Conservation (phyloP, 169 alveolate species). For the Plasmodium gallinaceum region DNA sequence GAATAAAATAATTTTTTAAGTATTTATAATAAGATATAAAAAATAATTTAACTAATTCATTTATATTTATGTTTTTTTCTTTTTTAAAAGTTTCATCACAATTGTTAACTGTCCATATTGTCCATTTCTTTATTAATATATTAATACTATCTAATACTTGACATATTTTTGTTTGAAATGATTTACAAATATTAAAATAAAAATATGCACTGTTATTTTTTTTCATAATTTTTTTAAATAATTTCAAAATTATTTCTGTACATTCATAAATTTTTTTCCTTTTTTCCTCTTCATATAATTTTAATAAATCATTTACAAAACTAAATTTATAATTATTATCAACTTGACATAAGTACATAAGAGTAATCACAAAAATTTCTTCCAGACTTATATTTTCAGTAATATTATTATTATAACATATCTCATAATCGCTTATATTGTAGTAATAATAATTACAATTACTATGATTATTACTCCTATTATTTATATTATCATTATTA, state of each 20-base stretch:
- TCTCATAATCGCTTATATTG: neutral
- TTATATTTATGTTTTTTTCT: conserved; percentile 46
- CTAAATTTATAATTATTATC: conserved; percentile 23
- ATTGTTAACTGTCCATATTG: conserved; percentile 39
- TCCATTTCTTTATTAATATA: conserved; percentile 46
- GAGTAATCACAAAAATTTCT: conserved; percentile 25
- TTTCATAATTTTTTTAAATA: conserved; percentile 49
- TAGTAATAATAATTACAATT: neutral
- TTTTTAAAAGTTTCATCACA: conserved; percentile 29
- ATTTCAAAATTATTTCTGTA: conserved; percentile 35
- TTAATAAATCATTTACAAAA: conserved; percentile 24
- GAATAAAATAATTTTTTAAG: conserved; percentile 50
- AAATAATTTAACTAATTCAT: conserved; percentile 47
- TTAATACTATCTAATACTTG: conserved; percentile 38
- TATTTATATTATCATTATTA: neutral
- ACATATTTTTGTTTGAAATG: conserved; percentile 25
- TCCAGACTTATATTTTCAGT: conserved; percentile 27
- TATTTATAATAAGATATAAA: conserved; percentile 64
- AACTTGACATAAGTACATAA: conserved; percentile 21
- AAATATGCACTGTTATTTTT: conserved; percentile 10
- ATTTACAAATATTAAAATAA: conserved; percentile 20
- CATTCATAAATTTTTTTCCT: conserved; percentile 30
- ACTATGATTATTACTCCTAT: neutral
- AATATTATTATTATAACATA: neutral
- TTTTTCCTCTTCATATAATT: conserved; percentile 59